Evolutionary conservation across 768 basidiomycete species (phyloP), one percentile per base, ranked within the genome.

Genomic region (Gyrodon lividus): DNA sequence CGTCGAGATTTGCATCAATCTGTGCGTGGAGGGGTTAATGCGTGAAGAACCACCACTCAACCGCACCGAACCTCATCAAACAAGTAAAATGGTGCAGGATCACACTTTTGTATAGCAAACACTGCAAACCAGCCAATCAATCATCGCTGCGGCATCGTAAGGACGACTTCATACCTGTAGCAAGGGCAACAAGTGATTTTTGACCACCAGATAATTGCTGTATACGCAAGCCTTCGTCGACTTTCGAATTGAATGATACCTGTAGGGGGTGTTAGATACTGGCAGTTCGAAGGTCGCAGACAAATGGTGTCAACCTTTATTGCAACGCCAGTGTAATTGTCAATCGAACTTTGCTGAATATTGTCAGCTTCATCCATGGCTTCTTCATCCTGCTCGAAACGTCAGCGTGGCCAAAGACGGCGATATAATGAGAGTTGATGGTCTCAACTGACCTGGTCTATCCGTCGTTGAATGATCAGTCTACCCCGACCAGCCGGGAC

Each of bases 221-320:
- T 58, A 99, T 98, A 50, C 92, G 83, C 48, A 98, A 74, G 0
- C 97, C 96, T 69, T 99, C 97, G 65, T 98, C 95, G 4, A 88
- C 87, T 70, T 98, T 98, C 2, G 95, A 98, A 72, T 99, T 98
- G 80, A 99, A 99, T 1, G 96, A 98, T 6, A 98, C 95, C 90
- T 92, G 52, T 8, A 20, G 28, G 28, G 31, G n/a, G 12, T 59
- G 10, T 54, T 52, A 13, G 48, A 20, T 17, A 26, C 43, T 23
- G 4, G 17, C 0, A 3, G 4, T 28, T 20, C 46, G 7, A 22
- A 26, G n/a, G 4, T 24, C 23, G 12, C n/a, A 35, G 8, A 34
- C 42, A 35, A 42, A 47, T 20, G 38, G 3, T 17, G 48, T 63
- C 26, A 38, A 89, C 92, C 75, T 96, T 93, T 68, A 98, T 99